phyloP scores from a whole-genome alignment of 225 moss, liverwort and hornwort species.

The Bryoerythrophyllum caledonicum region DNA sequence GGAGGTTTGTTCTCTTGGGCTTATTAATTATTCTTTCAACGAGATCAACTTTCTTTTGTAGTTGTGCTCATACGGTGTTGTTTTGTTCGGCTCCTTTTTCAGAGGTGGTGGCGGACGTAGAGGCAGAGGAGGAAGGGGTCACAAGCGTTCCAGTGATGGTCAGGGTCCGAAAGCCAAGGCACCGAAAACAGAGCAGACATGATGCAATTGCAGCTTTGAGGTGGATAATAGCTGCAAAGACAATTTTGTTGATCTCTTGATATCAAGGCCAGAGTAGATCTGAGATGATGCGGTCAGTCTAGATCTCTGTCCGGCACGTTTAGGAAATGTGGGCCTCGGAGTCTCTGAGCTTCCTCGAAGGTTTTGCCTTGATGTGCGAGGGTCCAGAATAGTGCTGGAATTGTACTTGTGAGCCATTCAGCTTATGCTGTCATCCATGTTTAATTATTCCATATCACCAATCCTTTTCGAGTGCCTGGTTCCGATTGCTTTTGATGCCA shows the following conservation, averaged over 20 bases:
- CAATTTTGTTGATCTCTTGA: constrained; percentile 40
- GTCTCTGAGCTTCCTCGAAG: constrained; percentile 4
- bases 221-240: constrained; percentile 21
- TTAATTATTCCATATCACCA: neutral
- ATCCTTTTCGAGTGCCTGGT: neutral
- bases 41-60: neutral
- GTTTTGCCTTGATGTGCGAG: constrained; percentile 3
- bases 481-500: neutral
- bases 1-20: constrained; percentile 46
- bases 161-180: constrained; percentile 27
- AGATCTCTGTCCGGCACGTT: constrained; percentile 18
- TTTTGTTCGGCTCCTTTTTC: no score
- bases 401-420: constrained; percentile 11
- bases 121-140: constrained; percentile 54
- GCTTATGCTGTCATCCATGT: neutral
- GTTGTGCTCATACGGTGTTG: neutral
- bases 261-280: constrained; percentile 12
- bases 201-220: constrained; percentile 30
- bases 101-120: constrained; percentile 62
- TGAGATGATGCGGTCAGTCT: constrained; percentile 8
- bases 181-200: constrained; percentile 36
- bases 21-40: neutral
- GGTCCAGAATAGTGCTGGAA: neutral
- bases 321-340: neutral
- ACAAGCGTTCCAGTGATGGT: constrained; percentile 32